These are phyloP conservation scores for Globisporangium spinosum DNA, from an alignment of 352 stramenopile genomes.

Conservation along the genomic window DNA sequence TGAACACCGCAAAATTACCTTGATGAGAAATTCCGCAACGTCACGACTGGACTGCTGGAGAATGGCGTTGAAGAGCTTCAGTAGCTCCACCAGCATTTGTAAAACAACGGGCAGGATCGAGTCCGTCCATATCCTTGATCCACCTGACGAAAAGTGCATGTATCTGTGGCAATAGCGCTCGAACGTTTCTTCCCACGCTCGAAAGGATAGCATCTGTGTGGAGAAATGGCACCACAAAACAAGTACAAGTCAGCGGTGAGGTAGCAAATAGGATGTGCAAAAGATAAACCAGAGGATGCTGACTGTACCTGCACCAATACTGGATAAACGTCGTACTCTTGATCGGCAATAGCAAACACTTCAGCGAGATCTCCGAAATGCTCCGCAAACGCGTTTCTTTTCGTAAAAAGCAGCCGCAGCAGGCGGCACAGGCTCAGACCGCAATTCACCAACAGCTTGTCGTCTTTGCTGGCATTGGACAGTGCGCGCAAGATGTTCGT, in stretches of 20 bases:
- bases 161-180: conserved; percentile 25
- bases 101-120: conserved; percentile 38
- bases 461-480: conserved; percentile 22
- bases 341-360: conserved; percentile 24
- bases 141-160: conserved; percentile 24
- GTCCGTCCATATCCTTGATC: conserved; percentile 23
- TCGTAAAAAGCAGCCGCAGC: conserved; percentile 29
- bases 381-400: conserved; percentile 16
- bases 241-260: not conserved
- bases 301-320: conserved; percentile 37
- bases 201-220: conserved; percentile 40
- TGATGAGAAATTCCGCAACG: conserved; percentile 27
- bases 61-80: conserved; percentile 35
- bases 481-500: conserved; percentile 23
- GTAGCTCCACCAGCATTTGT: conserved; percentile 32
- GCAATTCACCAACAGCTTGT: conserved; percentile 27
- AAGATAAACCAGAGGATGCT: not conserved
- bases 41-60: conserved; percentile 21
- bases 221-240: not conserved
- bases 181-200: conserved; percentile 32
- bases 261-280: not conserved
- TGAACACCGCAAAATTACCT: conserved; percentile 20
- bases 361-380: conserved; percentile 32
- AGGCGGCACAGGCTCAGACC: conserved; percentile 27
- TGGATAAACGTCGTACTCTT: conserved; percentile 32